Evolutionary conservation across 2,329 filamentous ascomycete species (phyloP).

Genomic region (Coniochaeta sp.): DNA sequence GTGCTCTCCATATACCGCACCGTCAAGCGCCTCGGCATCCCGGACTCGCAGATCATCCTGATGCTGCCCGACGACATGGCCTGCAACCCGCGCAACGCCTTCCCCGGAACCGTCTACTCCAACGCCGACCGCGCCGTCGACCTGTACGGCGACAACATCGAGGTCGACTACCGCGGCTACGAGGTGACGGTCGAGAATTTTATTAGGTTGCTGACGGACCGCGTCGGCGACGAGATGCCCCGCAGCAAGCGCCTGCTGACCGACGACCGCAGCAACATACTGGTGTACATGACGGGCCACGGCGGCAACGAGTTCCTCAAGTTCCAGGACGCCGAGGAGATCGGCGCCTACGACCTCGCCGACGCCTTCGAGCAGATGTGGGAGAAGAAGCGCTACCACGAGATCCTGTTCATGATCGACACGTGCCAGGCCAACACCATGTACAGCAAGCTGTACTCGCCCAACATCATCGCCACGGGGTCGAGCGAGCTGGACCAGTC

Average conservation of each 20-base stretch:
- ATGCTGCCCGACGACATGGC: conserved; percentile 99
- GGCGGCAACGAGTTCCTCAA: conserved; percentile 97
- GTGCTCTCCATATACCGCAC: conserved; percentile 96
- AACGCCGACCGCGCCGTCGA: conserved; percentile 94
- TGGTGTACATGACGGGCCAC: conserved; percentile 99
- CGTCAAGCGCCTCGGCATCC: conserved; percentile 94
- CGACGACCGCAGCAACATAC: conserved; percentile 90
- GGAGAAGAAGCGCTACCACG: conserved; percentile 99
- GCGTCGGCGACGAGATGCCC: conserved; percentile 90
- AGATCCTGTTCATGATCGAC: conserved; percentile 99
- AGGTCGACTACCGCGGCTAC: conserved; percentile 96
- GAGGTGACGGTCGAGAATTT: conserved; percentile 99
- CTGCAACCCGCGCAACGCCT: conserved; percentile 96
- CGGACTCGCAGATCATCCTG: conserved; percentile 97
- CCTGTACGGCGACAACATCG: conserved; percentile 96
- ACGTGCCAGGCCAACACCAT: conserved; percentile 99
- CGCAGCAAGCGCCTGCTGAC: conserved; percentile 89
- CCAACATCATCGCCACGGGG: conserved; percentile 97
- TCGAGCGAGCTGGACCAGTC: conserved; percentile 93
- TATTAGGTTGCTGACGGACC: conserved; percentile 88
- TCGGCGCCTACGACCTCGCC: conserved; percentile 89
- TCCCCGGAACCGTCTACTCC: conserved; percentile 96
- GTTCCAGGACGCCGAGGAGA: conserved; percentile 97
- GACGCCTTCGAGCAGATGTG: conserved; percentile 99
- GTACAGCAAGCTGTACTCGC: conserved; percentile 97